Evolutionary conservation across 225 moss, liverwort and hornwort genomes (phyloP), one percentile per base, ranked within the genome.

Genomic region (Marchantia polymorpha): DNA sequence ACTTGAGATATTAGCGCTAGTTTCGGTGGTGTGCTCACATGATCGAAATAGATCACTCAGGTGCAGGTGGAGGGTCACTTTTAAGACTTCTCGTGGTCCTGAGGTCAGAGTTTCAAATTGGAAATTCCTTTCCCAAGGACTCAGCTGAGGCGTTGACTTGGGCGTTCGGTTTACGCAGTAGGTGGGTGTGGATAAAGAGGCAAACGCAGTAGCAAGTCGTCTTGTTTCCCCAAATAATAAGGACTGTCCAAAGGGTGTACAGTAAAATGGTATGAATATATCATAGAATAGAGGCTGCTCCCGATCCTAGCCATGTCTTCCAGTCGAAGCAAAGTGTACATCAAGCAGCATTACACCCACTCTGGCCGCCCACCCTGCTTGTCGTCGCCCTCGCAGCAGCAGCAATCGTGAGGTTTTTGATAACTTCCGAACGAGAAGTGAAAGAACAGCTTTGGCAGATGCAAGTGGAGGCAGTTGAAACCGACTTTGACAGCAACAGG

Each of bases 101-200:
- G 15, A 23, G 8, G 61, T n/a, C 61, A 61, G 61, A 61, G 7
- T 7, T 60, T 60, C 5, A 39, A 39, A 2, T 39, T 39, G 39
- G 3, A 39, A 39, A 39, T 60, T 7, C 60, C 7, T 22, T 22
- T 61, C 61, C 17, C 61, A 61, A 22, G 61, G 10, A 61, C 23
- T 22, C 8, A 23, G 6, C 23, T 22, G 15, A 61, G 22, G 39
- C 22, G 67, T 67, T 67, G 67, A 67, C 67, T 67, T 67, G 11
- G 15, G 11, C 25, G 30, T 31, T 67, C 6, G 0, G 67, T 29
- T 67, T 67, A 29, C 67, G 27, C 30, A 30, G 67, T 30, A 67
- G 67, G 67, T 67, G 30, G 67, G 14, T 67, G 67, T 67, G 67
- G 67, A 67, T 31, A 67, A 67, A 30, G 67, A 31, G 26, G 30